phyloP scores from a whole-genome alignment of 768 basidiomycete genomes.

The Holtermanniella nyarrowii region DNA sequence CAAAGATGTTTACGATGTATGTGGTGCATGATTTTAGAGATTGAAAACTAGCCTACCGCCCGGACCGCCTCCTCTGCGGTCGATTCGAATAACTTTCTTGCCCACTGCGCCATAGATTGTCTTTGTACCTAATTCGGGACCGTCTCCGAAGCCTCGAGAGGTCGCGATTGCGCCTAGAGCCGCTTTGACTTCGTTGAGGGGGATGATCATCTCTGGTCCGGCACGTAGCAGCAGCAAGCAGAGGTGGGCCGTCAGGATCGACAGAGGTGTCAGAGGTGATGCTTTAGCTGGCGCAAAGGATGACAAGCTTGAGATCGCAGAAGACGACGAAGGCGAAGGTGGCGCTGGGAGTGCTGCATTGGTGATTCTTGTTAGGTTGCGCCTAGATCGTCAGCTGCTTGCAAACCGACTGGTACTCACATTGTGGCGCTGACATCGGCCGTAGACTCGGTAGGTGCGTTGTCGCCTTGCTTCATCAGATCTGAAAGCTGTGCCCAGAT shows the following conservation, averaged over 20 bases:
- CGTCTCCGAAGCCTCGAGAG: slow-evolving; percentile 22
- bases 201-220: neutral
- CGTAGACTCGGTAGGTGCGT: slow-evolving; percentile 1
- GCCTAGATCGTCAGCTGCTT: slow-evolving; percentile 1
- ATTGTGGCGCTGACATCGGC: slow-evolving; percentile 5
- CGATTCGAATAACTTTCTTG: slow-evolving; percentile 30
- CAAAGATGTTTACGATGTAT: too few species aligned
- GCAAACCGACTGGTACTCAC: slow-evolving; percentile 11
- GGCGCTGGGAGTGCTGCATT: slow-evolving; percentile 14
- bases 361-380: slow-evolving; percentile 20
- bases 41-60: neutral
- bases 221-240: slow-evolving; percentile 15
- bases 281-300: slow-evolving; percentile 3
- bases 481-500: slow-evolving; percentile 20
- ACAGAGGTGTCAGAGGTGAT: slow-evolving; percentile 18
- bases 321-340: slow-evolving; percentile 25
- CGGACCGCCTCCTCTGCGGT: slow-evolving; percentile 15
- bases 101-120: slow-evolving; percentile 31
- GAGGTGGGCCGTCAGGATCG: slow-evolving; percentile 26
- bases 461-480: slow-evolving; percentile 17
- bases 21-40: too few species aligned
- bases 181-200: slow-evolving; percentile 27
- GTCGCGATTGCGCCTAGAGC: slow-evolving; percentile 13
- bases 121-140: slow-evolving; percentile 19
- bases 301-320: slow-evolving; percentile 10